Base-by-base conservation (phyloP, 169 alveolate genomes). In the Babesia caballi region DNA sequence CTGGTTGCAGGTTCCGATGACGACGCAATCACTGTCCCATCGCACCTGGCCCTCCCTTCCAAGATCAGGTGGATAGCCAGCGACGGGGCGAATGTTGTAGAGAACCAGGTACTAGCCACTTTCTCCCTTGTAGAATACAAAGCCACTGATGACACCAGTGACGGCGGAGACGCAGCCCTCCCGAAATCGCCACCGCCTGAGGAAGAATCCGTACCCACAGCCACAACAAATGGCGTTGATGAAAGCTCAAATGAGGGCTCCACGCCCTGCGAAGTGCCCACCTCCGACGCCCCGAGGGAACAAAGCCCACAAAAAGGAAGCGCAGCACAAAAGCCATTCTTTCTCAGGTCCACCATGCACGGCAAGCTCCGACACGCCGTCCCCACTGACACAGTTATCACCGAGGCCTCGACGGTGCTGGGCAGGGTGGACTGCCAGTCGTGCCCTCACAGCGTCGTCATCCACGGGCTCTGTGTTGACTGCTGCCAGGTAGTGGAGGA, bases 401-500 rank as follows among this genome's bases (percentile, higher is more conserved):
- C 38, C 5, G 65, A 50, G 4, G 4, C 51, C 35, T 25, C 53
- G 6, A n/a, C 30, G 2, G 50, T 78, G 27, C 28, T 78, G 25
- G 83, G 71, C 0, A 41, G 49, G 28, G 36, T 78, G 8, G 75
- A 67, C 28, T 8, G 41, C 32, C 2, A 14, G 14, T 33, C 32
- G 0, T 78, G 87, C 36, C 11, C 9, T 4, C 87, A 78, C 44
- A 41, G 53, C 28, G 76, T 78, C 12, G 57, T 78, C 27, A 47
- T 78, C 1, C 87, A 78, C 51, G 87, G 87, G 21, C 44, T 78
- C 15, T 78, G 87, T 23, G 76, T 59, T 7, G 19, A 15, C 33
- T 78, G 87, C 47, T 68, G 74, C 11, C 42, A 36, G 25, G 78
- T 33, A 3, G 47, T 76, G 0, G 71, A 67, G 7, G 56, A 66